Conservation (phyloP, 768 basidiomycete species). For the Rhodosporidiobolus odoratus region DNA sequence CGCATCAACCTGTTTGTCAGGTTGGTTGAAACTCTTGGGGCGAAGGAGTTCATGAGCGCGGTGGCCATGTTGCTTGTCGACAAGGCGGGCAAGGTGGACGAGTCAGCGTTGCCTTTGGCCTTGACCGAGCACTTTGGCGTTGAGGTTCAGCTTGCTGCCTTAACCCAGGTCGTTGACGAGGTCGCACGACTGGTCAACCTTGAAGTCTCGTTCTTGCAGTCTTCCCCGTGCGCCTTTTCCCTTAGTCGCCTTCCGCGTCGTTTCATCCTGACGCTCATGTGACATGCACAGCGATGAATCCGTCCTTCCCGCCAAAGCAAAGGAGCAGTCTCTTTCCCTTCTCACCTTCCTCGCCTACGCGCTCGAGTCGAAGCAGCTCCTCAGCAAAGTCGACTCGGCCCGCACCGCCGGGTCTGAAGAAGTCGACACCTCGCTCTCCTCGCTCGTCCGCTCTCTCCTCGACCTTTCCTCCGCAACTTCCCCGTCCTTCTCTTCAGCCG, state of each 20-base stretch:
- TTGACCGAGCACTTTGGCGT: slow-evolving; percentile 47
- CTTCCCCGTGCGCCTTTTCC: neutral
- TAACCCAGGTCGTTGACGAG: slow-evolving; percentile 65
- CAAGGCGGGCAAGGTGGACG: slow-evolving; percentile 63
- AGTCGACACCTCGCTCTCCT: slow-evolving; percentile 36
- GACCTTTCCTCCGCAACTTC: slow-evolving; percentile 33
- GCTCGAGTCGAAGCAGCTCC: slow-evolving; percentile 41
- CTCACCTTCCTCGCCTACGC: slow-evolving; percentile 55
- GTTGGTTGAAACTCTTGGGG: slow-evolving; percentile 73
- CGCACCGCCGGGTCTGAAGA: slow-evolving; percentile 18
- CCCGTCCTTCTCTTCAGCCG: slow-evolving; percentile 11
- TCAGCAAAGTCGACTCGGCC: slow-evolving; percentile 35
- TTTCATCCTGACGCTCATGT: neutral
- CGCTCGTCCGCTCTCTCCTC: slow-evolving; percentile 34
- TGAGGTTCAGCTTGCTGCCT: slow-evolving; percentile 48
- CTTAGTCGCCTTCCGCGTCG: neutral
- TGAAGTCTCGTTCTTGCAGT: slow-evolving; percentile 29
- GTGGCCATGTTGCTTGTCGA: slow-evolving; percentile 79
- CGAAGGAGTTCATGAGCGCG: slow-evolving; percentile 72
- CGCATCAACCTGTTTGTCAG: slow-evolving; percentile 85
- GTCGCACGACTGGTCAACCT: slow-evolving; percentile 55
- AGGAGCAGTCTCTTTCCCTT: slow-evolving; percentile 56
- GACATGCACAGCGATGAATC: neutral
- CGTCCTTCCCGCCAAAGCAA: neutral
- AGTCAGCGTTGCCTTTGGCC: slow-evolving; percentile 61